Conservation (phyloP, 148 eudicot genomes). For the Rhododendron mucronatum region DNA sequence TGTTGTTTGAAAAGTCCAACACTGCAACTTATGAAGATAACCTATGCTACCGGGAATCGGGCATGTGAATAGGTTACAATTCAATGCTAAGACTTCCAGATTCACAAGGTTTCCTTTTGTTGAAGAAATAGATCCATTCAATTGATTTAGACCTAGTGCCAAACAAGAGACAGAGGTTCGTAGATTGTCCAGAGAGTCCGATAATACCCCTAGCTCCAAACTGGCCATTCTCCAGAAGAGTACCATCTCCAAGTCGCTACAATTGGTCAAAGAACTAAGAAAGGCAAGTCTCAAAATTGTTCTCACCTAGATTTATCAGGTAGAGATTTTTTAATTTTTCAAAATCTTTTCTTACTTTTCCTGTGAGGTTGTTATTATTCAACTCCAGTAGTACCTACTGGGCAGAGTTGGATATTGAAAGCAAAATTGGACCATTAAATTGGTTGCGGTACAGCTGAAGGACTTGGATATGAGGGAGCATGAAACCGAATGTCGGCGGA, state of each 20-base stretch:
- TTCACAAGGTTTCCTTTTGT: background rate
- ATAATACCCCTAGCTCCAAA: background rate
- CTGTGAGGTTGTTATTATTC: too few relatives aligned
- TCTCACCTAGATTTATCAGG: background rate
- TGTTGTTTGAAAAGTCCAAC: background rate
- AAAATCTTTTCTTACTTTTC: background rate
- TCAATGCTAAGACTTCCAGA: background rate
- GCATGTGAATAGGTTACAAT: background rate
- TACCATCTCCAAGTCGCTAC: background rate
- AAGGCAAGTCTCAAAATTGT: slow-evolving; percentile 1
- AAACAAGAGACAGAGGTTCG: background rate
- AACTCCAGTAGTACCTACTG: too few relatives aligned
- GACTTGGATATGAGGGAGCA: too few relatives aligned
- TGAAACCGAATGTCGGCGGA: too few relatives aligned
- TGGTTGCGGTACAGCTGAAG: too few relatives aligned
- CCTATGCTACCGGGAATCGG: background rate
- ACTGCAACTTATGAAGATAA: background rate
- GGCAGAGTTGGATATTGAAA: too few relatives aligned
- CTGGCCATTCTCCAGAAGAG: background rate
- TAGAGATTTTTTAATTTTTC: background rate
- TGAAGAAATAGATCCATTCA: slow-evolving; percentile 10
- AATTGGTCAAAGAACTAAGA: slow-evolving; percentile 9
- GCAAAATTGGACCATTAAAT: too few relatives aligned
- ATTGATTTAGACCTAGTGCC: background rate
- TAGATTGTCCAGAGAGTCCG: slow-evolving; percentile 4